Base-by-base conservation (phyloP, 306 rosid genomes). In the Fagus sylvatica region DNA sequence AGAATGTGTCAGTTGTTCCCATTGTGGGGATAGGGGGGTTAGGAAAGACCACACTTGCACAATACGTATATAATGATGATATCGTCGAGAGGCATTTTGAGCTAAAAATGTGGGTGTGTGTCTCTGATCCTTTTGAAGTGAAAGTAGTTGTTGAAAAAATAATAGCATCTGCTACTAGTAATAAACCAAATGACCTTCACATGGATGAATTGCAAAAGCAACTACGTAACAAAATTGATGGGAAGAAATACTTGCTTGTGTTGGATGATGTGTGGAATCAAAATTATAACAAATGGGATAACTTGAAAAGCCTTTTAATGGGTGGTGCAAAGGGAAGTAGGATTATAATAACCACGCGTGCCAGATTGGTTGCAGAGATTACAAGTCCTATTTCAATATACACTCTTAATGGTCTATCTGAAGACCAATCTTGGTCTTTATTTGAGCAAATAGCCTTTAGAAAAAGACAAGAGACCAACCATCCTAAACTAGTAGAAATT, bases 1-100 rank as follows among this genome's bases (percentile, higher is more conserved):
- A 71, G 61, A 69, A 51, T 72, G 76, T 84, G 66, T 82, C 87
- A 28, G 41, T 84, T 11, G 57, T 76, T 75, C 61, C 87, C 1
- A 70, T 86, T 5, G 84, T 83, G 33, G 87, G 91, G 15, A 32
- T 88, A 65, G 89, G 91, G 39, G 91, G 87, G 16, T 68, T 83
- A 65, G 89, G 89, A 4, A 88, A 88, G 65, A 88, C 91, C 1
- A 13, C 91, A 1, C 86, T 85, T 70, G 86, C 83, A 64, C 89
- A 88, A 43, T 59, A 78, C 3, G 81, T 81, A 2, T 85, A 46
- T n/a, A 88, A 80, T 56, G 84, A 85, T 49, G 54, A 12, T 1
- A 54, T 36, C 30, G 74, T 83, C 16, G 57, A 32, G 0, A 3
- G 2, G 4, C 55, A 74, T 66, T 87, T 84, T 79, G 77, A 74